Conservation (phyloP, 208 protist genomes). For the Trypanosoma theileri region DNA sequence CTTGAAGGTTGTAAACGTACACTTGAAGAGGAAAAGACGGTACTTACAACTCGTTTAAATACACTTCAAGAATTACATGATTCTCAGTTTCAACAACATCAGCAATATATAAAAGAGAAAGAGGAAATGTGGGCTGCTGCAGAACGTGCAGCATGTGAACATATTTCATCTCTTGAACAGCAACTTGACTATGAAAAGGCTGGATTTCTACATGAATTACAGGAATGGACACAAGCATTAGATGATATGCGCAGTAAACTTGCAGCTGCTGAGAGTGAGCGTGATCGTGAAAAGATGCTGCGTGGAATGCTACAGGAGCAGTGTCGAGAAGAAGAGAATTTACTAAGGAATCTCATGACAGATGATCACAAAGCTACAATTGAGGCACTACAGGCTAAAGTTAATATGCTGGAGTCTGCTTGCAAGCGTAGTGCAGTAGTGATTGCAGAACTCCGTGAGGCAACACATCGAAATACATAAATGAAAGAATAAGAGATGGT, state of each 20-base stretch:
- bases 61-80: neutral
- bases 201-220: constrained; percentile 28
- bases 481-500: neutral
- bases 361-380: constrained; percentile 8
- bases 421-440: constrained; percentile 53
- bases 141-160: neutral
- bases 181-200: constrained; percentile 20
- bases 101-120: neutral
- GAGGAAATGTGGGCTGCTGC: neutral
- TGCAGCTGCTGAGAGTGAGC: constrained; percentile 25
- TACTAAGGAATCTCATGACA: constrained; percentile 29
- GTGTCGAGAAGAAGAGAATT: constrained; percentile 29
- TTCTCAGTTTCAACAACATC: neutral
- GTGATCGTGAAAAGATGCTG: constrained; percentile 27
- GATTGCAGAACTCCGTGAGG: constrained; percentile 65
- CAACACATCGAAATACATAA: constrained; percentile 33
- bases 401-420: constrained; percentile 48
- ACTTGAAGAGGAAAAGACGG: neutral
- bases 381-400: constrained; percentile 29
- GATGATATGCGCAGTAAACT: constrained; percentile 29
- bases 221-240: constrained; percentile 28
- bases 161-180: constrained; percentile 11
- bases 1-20: constrained; percentile 15
- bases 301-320: constrained; percentile 38
- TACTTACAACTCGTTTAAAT: neutral